Evolutionary conservation across 108 stramenopile genomes (phyloP), one percentile per base, ranked within the genome.

Genomic region (Pseudonitzschia multistriata): DNA sequence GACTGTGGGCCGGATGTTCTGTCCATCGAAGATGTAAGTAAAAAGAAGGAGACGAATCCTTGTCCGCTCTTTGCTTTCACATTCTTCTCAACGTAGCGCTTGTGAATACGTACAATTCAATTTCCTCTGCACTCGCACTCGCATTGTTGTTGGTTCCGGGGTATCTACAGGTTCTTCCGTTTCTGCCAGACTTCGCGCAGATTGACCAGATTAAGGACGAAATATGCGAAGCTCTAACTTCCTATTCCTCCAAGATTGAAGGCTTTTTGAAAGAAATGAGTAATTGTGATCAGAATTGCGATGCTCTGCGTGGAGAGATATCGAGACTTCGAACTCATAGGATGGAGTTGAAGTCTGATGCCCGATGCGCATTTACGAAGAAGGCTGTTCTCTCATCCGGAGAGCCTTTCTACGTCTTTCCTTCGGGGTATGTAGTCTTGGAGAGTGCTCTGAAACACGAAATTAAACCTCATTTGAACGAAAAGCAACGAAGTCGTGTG

Each of bases 141-240:
- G 13, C 17, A 17, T 54, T 27, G 48, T 34, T 19, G 11, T 49
- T 48, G 29, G 42, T 74, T 83, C 72, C 78, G 52, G 49, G 15
- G 3, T 60, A 68, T 24, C 22, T 31, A n/a, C 66, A 79, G 73
- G 50, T 62, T 25, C 63, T 64, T 64, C 73, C 70, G 25, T 69
- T 70, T 64, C 64, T 71, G 27, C 90, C 90, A 21, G 94, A 92
- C 68, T 90, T 92, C 81, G 86, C 90, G 19, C 87, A 89, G 70
- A 95, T 95, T 42, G 91, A 95, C 72, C 81, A 88, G 55, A 88
- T 95, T 76, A 92, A 95, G 78, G 91, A 90, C 70, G 94, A 95
- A 66, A 95, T 95, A 47, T 89, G 89, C 54, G 84, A 85, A 56
- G 89, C 94, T 35, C 79, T 95, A 15, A 83, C 89, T 30, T 86